A percentile compares a stretch with the other conserved stretches of the same genome.
These are phyloP conservation scores for Collybia sp. DNA, from an alignment of 768 basidiomycete genomes.

Conservation along the genomic window DNA sequence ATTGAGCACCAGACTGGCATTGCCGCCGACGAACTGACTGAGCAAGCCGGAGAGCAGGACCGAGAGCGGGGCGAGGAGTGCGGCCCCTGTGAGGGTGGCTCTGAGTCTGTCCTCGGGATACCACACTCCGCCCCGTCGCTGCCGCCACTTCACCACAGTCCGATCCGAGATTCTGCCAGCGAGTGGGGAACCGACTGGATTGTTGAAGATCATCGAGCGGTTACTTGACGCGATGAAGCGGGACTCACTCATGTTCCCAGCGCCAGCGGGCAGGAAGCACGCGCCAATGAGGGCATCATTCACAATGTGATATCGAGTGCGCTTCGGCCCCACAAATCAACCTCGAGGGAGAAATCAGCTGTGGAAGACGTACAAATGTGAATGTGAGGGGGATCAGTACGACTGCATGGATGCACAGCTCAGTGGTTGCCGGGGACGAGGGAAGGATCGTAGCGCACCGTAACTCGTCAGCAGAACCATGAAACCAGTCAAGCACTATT, in stretches of 20 bases:
- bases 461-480: constrained; percentile 32
- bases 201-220: not conserved
- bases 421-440: too few species aligned
- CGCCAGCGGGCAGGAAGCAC: constrained; percentile 33
- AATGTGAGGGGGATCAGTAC: constrained; percentile 45
- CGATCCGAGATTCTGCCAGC: constrained; percentile 42
- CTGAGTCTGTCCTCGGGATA: too few species aligned
- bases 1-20: constrained; percentile 8
- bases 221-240: too few species aligned
- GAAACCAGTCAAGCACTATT: constrained; percentile 3
- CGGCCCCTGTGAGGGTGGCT: constrained; percentile 29
- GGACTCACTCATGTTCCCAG: constrained; percentile 35
- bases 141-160: constrained; percentile 31
- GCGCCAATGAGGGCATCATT: constrained; percentile 38
- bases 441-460: too few species aligned
- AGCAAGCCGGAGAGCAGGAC: constrained; percentile 32
- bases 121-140: too few species aligned
- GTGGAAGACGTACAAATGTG: constrained; percentile 34
- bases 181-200: constrained; percentile 43
- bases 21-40: constrained; percentile 30
- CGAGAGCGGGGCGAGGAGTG: constrained; percentile 38
- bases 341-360: not conserved
- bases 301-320: constrained; percentile 32
- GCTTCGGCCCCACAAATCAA: constrained; percentile 23
- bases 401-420: constrained; percentile 9